Base-by-base conservation (phyloP, 345 rosid genomes). In the Bretschneidera sinensis region DNA sequence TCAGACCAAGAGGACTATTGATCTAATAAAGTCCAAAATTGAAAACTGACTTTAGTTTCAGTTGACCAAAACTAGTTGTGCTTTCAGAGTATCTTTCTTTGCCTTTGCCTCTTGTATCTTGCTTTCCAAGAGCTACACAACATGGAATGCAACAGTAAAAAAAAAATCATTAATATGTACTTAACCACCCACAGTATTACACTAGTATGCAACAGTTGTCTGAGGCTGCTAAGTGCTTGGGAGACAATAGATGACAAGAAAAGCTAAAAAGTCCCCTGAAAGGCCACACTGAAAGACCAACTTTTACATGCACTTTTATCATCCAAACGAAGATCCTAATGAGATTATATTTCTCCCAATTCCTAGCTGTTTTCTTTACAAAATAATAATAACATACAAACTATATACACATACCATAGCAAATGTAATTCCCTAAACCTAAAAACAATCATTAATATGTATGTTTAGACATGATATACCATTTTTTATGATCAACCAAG, bases 71-170 rank as follows among this genome's bases (percentile, higher is more conserved):
- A 1, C n/a, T 5, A 14, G 15, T 5, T 91, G 89, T 47, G 95
- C 95, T 78, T 83, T 87, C 66, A 85, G 58, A 60, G 91, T 85
- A 68, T 85, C 95, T 76, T 85, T 87, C 80, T 87, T 87, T 22
- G 95, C 79, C 75, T 43, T 83, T 53, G 95, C 95, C 74, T 87
- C 95, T 53, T 87, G 91, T 71, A 87, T 87, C 77, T 85, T 87
- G 85, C 95, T 87, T 80, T 87, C 95, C 73, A 87, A 60, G 66
- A 87, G 87, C 91, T 87, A 73, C 72, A 81, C 48, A 50, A 70
- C 51, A 69, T 62, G 55, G 24, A 68, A 62, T 47, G 51, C 49
- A 61, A 68, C 68, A 34, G 21, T 50, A n/a, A n/a, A n/a, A 56
- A 50, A 50, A 63, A 63, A 55, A 33, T 48, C 43, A 66, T 35